Conservation (phyloP, 2,329 filamentous ascomycete species). For the Fusarium sp. region DNA sequence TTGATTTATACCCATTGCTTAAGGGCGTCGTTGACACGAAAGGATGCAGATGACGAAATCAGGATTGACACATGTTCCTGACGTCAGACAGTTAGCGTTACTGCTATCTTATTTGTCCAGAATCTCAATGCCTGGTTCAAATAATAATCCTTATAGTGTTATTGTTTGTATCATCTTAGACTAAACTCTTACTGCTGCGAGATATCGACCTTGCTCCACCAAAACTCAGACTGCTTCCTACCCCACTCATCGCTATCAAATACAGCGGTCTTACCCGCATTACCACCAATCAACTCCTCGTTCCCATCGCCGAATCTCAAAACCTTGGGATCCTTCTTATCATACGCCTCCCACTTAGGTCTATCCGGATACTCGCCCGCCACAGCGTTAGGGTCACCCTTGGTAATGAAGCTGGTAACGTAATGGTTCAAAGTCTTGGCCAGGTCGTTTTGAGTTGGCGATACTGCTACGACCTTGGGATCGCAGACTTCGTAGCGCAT, state of each 20-base stretch:
- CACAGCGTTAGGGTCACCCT: conserved; percentile 57
- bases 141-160: too few species aligned
- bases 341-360: conserved; percentile 54
- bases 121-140: too few species aligned
- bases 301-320: conserved; percentile 60
- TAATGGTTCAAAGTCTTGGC: conserved; percentile 59
- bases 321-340: conserved; percentile 42
- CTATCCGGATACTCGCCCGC: conserved; percentile 28
- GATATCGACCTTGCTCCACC: conserved; percentile 57
- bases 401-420: conserved; percentile 59
- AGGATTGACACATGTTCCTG: background rate
- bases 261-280: conserved; percentile 50
- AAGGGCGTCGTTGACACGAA: conserved; percentile 19
- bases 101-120: background rate
- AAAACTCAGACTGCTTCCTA: conserved; percentile 57
- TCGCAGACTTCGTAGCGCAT: conserved; percentile 60
- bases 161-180: background rate
- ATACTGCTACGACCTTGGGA: conserved; percentile 49
- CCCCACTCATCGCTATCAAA: conserved; percentile 56
- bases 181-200: conserved; percentile 46
- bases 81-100: background rate
- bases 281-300: conserved; percentile 59
- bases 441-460: conserved; percentile 54
- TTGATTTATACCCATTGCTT: background rate
- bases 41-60: background rate